phyloP scores from a whole-genome alignment of 768 basidiomycete species.

The Suillus occidentalis region DNA sequence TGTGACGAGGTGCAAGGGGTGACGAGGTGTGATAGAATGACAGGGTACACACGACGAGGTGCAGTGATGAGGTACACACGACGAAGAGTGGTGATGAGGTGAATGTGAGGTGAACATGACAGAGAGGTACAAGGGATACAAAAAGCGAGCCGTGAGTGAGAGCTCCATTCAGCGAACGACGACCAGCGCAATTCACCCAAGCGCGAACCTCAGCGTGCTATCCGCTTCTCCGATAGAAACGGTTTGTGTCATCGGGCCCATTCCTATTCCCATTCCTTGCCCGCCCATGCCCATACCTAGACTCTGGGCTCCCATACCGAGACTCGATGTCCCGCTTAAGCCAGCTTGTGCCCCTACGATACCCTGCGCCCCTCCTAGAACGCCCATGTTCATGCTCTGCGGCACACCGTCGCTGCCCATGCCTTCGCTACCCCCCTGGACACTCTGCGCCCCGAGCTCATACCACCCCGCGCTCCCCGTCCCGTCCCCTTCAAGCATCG shows the following conservation, averaged over 20 bases:
- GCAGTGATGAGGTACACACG: neutral
- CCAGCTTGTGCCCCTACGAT: neutral
- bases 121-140: neutral
- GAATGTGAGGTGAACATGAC: neutral
- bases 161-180: neutral
- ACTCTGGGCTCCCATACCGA: neutral
- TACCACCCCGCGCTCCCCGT: conserved; percentile 27
- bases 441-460: conserved; percentile 23
- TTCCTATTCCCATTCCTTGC: neutral
- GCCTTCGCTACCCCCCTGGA: neutral
- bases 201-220: conserved; percentile 31
- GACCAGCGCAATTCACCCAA: conserved; percentile 21
- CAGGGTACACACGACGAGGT: neutral
- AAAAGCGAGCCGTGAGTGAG: neutral
- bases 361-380: neutral
- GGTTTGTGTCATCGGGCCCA: conserved; percentile 10
- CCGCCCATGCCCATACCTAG: neutral
- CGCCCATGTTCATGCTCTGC: neutral
- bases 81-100: neutral
- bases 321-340: neutral
- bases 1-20: neutral
- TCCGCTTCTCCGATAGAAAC: conserved; percentile 22
- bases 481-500: conserved; percentile 34
- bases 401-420: neutral
- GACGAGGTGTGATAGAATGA: neutral